Percentiles rank a stretch among this genome's conserved stretches.
phyloP scores from a whole-genome alignment of 192 early-diverging fungal species.

The Coemansia sp. region DNA sequence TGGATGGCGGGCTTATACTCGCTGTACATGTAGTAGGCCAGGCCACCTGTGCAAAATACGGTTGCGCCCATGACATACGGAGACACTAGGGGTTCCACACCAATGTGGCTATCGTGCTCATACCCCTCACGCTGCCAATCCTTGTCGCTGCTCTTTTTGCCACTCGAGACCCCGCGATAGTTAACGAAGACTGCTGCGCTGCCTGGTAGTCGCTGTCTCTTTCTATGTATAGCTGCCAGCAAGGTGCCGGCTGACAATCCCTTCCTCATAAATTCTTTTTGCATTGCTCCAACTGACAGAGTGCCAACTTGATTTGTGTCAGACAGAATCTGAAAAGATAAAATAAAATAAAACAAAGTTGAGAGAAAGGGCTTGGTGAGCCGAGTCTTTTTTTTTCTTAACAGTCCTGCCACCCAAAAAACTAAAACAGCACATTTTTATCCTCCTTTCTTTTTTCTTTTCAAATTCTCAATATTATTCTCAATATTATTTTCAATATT shows the following conservation, averaged over 20 bases:
- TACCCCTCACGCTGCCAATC: background rate
- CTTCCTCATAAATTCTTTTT: background rate
- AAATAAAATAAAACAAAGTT: background rate
- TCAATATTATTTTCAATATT: background rate
- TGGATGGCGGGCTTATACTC: conserved; percentile 15
- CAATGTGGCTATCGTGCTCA: conserved; percentile 14
- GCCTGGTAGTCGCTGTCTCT: background rate
- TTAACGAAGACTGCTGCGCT: background rate
- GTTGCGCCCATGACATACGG: conserved; percentile 27
- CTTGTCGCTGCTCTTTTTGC: background rate
- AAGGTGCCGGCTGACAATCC: background rate
- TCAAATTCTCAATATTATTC: background rate
- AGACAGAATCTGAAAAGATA: background rate
- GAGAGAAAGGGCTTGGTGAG: background rate
- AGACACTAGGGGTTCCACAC: conserved; percentile 35
- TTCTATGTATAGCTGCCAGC: background rate
- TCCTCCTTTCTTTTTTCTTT: background rate
- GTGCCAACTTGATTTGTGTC: background rate
- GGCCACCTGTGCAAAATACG: conserved; percentile 25
- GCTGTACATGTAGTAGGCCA: conserved; percentile 34
- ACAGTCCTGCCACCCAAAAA: too few relatives aligned
- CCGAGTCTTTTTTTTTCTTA: too few relatives aligned
- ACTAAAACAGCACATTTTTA: background rate
- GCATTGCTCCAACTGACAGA: background rate
- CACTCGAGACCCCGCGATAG: background rate